Percentiles rank a stretch among this genome's conserved stretches.
phyloP scores from a whole-genome alignment of 1,284 basidiomycete genomes.

The Calocybe gambosa region DNA sequence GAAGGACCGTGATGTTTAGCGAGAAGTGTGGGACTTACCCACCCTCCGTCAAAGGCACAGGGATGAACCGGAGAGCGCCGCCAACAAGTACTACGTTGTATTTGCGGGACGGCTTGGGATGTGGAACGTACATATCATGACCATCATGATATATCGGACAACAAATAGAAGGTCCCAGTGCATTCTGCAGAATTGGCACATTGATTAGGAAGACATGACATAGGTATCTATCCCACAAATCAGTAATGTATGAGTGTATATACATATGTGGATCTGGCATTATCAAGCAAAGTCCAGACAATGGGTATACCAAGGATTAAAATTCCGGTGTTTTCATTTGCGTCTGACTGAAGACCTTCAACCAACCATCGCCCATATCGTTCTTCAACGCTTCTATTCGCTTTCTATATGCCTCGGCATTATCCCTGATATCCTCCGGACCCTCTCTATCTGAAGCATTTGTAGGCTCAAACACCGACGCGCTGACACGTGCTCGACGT shows the following conservation, averaged over 20 bases:
- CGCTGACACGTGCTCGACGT: constrained; percentile 48
- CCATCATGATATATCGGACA: constrained; percentile 5
- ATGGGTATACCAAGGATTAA: constrained; percentile 6
- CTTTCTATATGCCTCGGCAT: constrained; percentile 67
- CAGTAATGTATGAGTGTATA: not conserved
- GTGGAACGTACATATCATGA: constrained; percentile 18
- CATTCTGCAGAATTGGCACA: too few relatives aligned
- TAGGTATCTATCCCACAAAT: not conserved
- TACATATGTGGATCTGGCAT: not conserved
- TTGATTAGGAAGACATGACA: not conserved
- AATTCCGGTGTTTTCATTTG: constrained; percentile 24
- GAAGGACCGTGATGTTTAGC: constrained; percentile 8
- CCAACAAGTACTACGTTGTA: constrained; percentile 20
- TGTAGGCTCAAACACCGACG: constrained; percentile 58
- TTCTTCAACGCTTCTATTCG: constrained; percentile 75
- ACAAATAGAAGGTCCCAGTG: too few relatives aligned
- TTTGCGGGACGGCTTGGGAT: constrained; percentile 23
- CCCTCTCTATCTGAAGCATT: constrained; percentile 21
- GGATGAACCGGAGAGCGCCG: constrained; percentile 17
- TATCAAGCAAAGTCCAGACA: not conserved
- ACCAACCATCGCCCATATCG: constrained; percentile 84
- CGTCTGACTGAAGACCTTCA: constrained; percentile 74
- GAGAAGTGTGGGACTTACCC: constrained; percentile 17
- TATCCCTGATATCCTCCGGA: constrained; percentile 32
- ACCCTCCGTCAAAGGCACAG: constrained; percentile 19